phyloP scores from a whole-genome alignment of 2,329 filamentous ascomycete genomes.

The Ascochyta fabae region DNA sequence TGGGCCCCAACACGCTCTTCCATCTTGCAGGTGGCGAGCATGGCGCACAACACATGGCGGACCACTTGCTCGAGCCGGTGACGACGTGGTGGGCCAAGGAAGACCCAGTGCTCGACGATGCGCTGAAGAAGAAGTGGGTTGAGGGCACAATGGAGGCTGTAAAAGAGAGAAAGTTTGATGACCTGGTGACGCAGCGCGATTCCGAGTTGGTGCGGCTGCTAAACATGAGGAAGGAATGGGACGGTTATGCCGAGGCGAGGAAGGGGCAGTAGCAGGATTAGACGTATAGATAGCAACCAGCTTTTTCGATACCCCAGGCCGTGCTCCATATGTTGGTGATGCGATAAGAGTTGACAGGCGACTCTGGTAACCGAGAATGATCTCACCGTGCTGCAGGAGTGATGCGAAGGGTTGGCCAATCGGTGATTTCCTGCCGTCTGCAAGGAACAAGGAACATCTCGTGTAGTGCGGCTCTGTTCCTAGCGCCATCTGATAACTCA shows the following conservation, averaged over 20 bases:
- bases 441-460: too few relatives aligned
- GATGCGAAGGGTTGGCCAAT: too few relatives aligned
- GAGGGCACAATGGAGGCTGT: slow-evolving; percentile 20
- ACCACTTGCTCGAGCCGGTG: slow-evolving; percentile 24
- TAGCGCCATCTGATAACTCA: background rate
- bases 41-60: slow-evolving; percentile 24
- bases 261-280: slow-evolving; percentile 51
- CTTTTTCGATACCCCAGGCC: background rate
- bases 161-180: slow-evolving; percentile 14
- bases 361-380: too few relatives aligned
- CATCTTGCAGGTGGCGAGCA: slow-evolving; percentile 26
- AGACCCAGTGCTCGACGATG: slow-evolving; percentile 22
- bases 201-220: slow-evolving; percentile 23
- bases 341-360: too few relatives aligned
- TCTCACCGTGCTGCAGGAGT: too few relatives aligned
- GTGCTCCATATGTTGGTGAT: too few relatives aligned
- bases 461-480: slow-evolving; percentile 3
- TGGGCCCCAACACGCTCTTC: slow-evolving; percentile 23
- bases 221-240: slow-evolving; percentile 21
- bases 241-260: slow-evolving; percentile 13
- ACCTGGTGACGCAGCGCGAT: slow-evolving; percentile 22
- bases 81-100: slow-evolving; percentile 26
- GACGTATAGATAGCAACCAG: slow-evolving; percentile 1
- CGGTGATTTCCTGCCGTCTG: too few relatives aligned
- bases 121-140: slow-evolving; percentile 26